Conservation (phyloP, 306 rosid species). For the Malus sylvestris region DNA sequence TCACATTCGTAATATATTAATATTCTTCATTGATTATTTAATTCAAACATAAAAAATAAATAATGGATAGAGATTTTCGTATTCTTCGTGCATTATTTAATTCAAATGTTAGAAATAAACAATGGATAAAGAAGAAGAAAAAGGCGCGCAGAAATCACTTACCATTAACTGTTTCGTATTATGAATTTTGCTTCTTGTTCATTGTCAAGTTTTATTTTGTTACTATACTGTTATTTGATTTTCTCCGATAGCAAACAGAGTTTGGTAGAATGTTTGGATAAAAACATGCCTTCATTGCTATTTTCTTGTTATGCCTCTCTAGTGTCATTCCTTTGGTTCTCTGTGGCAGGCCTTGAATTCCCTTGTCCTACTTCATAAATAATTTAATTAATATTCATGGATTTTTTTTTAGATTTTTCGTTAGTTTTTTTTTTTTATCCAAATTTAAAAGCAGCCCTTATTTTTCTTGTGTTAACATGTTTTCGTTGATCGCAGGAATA, state of each 20-base stretch:
- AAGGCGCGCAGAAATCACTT: no score
- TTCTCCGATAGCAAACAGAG: slow-evolving; percentile 1
- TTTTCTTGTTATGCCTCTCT: neutral
- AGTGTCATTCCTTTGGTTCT: neutral
- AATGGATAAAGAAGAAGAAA: no score
- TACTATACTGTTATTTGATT: neutral
- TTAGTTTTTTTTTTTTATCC: neutral
- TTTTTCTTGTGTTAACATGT: neutral
- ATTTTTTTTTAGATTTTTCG: neutral
- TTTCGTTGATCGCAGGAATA: slow-evolving; percentile 36
- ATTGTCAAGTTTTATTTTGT: neutral
- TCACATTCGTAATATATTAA: no score
- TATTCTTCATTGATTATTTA: neutral
- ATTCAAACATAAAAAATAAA: no score
- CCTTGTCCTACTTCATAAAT: neutral
- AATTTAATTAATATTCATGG: neutral
- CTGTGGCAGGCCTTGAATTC: neutral
- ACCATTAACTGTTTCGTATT: neutral
- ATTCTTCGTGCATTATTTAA: neutral
- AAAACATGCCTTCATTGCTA: neutral
- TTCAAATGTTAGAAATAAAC: no score
- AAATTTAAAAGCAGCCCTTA: neutral
- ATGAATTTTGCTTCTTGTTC: neutral
- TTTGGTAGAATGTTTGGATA: neutral
- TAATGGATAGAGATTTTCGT: no score